Percentiles rank a stretch among this genome's conserved stretches.
Conservation (phyloP, 106 monocot species). For the Platanthera guangdongensis region DNA sequence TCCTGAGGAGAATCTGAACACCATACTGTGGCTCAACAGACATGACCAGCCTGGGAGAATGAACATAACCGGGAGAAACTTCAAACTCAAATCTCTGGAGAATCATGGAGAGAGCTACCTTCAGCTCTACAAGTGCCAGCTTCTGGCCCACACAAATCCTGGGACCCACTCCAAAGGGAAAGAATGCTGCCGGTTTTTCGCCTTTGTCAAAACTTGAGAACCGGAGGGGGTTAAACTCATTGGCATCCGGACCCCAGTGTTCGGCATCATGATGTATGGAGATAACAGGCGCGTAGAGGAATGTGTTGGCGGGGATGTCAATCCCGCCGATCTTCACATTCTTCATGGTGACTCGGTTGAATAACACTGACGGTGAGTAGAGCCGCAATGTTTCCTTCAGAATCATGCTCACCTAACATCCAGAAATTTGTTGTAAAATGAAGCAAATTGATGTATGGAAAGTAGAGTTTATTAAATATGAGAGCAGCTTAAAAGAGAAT, state of each 20-base stretch:
- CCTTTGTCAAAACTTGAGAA: slow-evolving; percentile 33
- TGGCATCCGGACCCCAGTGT: slow-evolving; percentile 64
- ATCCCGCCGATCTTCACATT: slow-evolving; percentile 32
- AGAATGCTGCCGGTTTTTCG: slow-evolving; percentile 26
- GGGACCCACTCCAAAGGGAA: slow-evolving; percentile 60
- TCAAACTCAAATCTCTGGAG: slow-evolving; percentile 45
- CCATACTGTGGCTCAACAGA: slow-evolving; percentile 70
- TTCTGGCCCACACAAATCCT: slow-evolving; percentile 65
- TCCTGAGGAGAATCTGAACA: slow-evolving; percentile 42
- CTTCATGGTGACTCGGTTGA: slow-evolving; percentile 29
- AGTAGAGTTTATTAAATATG: background rate
- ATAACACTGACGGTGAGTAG: slow-evolving; percentile 44
- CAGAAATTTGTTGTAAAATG: background rate
- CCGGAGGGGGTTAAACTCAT: slow-evolving; percentile 57
- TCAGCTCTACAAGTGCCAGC: slow-evolving; percentile 59
- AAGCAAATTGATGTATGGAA: background rate
- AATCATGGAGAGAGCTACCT: slow-evolving; percentile 60
- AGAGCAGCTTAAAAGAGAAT: background rate
- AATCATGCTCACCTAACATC: slow-evolving; percentile 49
- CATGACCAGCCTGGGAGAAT: slow-evolving; percentile 52
- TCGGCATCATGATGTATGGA: slow-evolving; percentile 45
- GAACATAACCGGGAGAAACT: slow-evolving; percentile 59
- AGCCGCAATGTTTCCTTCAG: slow-evolving; percentile 74
- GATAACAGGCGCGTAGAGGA: slow-evolving; percentile 37
- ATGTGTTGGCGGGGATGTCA: slow-evolving; percentile 39